Evolutionary conservation across 164 flowering plant species (phyloP), one percentile per base, ranked within the genome.

Genomic region (Annona cherimola): DNA sequence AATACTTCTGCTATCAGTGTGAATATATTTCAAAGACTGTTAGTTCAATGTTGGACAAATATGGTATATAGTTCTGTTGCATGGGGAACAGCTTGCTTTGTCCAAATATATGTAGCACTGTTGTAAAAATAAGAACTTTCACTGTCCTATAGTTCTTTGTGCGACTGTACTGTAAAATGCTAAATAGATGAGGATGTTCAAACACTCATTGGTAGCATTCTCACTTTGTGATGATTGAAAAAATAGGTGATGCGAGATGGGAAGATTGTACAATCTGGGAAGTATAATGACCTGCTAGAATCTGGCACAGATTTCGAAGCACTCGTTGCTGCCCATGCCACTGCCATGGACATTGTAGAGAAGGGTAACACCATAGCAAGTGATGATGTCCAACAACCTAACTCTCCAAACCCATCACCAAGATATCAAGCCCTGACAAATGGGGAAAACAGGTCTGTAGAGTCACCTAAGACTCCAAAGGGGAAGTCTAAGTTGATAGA

Each of bases 161-260:
- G 11, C 57, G 14, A 50, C 57, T 50, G 57, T 50, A 50, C 55
- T 46, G 12, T 46, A 46, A 46, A 26, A 26, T 26, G 35, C 35
- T 26, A 26, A 26, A 26, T 26, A 26, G 35, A 26, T 26, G 1
- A 26, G 35, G 35, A 26, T 26, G 35, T 26, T 26, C 35, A 26
- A 26, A 26, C 35, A 26, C 35, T 26, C 35, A 26, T 26, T 26
- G 35, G 35, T 26, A 26, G 35, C 35, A 26, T 50, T 50, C 57
- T 0, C 14, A 50, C 57, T 12, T 50, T 50, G 57, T 50, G 14
- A 6, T 50, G 57, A 1, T 50, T 50, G 5, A 50, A 50, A 65
- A 80, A 73, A 62, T 86, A 95, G 99, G 99, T 96, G 35, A 96
- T 96, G 97, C 81, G 97, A 74, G 98, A 92, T 35, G 97, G 98